These are phyloP conservation scores for Blakeslea trispora DNA, from an alignment of 371 early-diverging fungal genomes.

Conservation along the genomic window DNA sequence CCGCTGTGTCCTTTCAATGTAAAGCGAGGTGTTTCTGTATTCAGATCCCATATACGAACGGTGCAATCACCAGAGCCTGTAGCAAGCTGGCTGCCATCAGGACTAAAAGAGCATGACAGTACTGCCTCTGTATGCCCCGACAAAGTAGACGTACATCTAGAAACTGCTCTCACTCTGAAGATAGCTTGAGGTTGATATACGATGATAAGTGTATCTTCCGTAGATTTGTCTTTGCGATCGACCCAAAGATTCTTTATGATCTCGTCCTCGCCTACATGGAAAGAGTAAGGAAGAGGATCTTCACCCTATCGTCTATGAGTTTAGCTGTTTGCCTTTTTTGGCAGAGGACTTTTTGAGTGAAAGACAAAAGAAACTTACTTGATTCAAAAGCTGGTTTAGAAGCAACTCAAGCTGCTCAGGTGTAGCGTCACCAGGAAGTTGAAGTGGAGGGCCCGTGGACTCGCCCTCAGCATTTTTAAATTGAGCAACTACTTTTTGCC, in stretches of 20 bases:
- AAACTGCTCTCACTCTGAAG: slow-evolving; percentile 90
- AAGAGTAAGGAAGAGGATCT: slow-evolving; percentile 90
- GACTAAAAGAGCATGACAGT: slow-evolving; percentile 84
- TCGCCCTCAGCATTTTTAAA: slow-evolving; percentile 85
- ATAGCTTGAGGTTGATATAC: slow-evolving; percentile 93
- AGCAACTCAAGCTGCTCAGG: slow-evolving; percentile 85
- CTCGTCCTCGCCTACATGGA: slow-evolving; percentile 85
- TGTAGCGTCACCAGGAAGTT: slow-evolving; percentile 81
- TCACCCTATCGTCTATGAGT: slow-evolving; percentile 44
- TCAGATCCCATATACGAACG: slow-evolving; percentile 96
- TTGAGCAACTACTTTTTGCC: slow-evolving; percentile 73
- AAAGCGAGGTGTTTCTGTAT: slow-evolving; percentile 86
- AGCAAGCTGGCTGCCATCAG: slow-evolving; percentile 90
- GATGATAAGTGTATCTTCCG: slow-evolving; percentile 86
- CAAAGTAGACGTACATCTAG: slow-evolving; percentile 86
- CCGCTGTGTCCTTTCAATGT: slow-evolving; percentile 82
- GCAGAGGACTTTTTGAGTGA: no score
- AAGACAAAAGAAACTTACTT: slow-evolving; percentile 50
- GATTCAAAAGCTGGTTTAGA: slow-evolving; percentile 86
- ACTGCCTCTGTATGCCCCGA: slow-evolving; percentile 95
- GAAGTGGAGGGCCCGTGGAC: slow-evolving; percentile 80
- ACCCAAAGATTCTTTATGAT: slow-evolving; percentile 70
- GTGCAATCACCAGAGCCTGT: slow-evolving; percentile 96
- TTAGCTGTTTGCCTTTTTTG: background rate
- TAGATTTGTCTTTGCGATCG: slow-evolving; percentile 76